These are phyloP conservation scores for Rubia balearica DNA, from an alignment of 305 asterid genomes.

Conservation along the genomic window DNA sequence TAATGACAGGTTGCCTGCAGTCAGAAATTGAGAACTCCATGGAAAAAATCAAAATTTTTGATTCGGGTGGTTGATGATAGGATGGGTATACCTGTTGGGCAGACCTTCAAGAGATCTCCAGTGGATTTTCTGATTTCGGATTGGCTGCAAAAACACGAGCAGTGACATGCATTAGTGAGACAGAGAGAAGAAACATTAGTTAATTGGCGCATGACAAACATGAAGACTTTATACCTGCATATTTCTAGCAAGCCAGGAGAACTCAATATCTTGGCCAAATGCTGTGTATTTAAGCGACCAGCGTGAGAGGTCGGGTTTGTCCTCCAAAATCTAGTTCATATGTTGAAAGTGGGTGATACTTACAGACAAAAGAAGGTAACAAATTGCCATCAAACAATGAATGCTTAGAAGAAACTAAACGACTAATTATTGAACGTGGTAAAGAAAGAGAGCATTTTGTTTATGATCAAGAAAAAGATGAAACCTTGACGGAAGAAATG, in stretches of 20 bases:
- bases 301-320: constrained; percentile 78
- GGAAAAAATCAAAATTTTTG: neutral
- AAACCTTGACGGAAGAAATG: constrained; percentile 79
- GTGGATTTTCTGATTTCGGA: constrained; percentile 80
- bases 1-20: neutral
- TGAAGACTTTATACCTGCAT: constrained; percentile 55
- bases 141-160: constrained; percentile 50
- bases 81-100: constrained; percentile 58
- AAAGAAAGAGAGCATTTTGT: neutral
- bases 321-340: constrained; percentile 63
- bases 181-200: constrained; percentile 5
- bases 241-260: constrained; percentile 91
- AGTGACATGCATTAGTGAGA: neutral
- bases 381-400: neutral
- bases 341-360: constrained; percentile 18
- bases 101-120: constrained; percentile 96
- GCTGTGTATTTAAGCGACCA: constrained; percentile 89
- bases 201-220: neutral
- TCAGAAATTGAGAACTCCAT: neutral
- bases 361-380: neutral
- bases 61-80: constrained; percentile 6
- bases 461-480: neutral
- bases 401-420: neutral
- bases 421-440: neutral
- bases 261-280: constrained; percentile 75